Evolutionary conservation across 2,329 filamentous ascomycete species (phyloP).

Genomic region (Trichophyton benhamiae): DNA sequence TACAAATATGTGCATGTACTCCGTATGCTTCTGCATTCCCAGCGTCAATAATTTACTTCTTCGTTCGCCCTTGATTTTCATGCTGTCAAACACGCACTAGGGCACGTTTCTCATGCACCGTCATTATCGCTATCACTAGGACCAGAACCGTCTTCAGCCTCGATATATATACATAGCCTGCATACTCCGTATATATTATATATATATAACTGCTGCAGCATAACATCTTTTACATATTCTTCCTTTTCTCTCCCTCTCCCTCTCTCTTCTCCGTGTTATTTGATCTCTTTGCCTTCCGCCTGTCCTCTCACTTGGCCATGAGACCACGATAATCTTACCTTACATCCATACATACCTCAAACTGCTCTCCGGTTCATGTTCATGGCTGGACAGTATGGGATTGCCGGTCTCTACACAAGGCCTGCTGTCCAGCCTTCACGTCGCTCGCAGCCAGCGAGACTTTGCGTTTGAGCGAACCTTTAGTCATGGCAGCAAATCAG

Average conservation of each 20-base stretch:
- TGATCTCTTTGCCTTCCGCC: neutral
- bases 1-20: too few relatives aligned
- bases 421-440: neutral
- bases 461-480: constrained; percentile 4
- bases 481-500: constrained; percentile 6
- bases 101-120: constrained; percentile 1
- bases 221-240: too few relatives aligned
- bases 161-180: neutral
- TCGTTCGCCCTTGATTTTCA: neutral
- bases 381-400: constrained; percentile 1
- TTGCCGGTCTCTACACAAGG: neutral
- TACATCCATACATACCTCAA: neutral
- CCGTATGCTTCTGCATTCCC: neutral
- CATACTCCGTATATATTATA: too few relatives aligned
- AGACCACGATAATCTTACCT: neutral
- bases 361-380: neutral
- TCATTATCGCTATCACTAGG: neutral
- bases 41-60: neutral
- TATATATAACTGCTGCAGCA: neutral
- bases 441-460: neutral
- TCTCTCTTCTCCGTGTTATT: too few relatives aligned
- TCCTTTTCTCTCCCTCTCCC: too few relatives aligned
- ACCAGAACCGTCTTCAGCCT: neutral
- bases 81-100: constrained; percentile 2
- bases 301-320: neutral